Base-by-base conservation (phyloP, 2,329 filamentous ascomycete species). In the Karstenula rhodostoma region DNA sequence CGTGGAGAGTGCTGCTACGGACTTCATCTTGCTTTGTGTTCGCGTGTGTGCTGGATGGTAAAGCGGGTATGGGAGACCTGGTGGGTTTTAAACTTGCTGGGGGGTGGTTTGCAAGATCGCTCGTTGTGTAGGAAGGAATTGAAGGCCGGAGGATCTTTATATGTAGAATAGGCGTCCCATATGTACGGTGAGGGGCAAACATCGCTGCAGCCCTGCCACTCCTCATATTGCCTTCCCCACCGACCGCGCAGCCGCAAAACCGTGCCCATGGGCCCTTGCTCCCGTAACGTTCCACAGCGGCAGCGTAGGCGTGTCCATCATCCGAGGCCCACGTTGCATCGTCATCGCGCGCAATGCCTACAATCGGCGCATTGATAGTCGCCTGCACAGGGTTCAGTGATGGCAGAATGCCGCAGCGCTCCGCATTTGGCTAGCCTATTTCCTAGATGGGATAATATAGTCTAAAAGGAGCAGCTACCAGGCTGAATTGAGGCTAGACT, bases 21-120 rank as follows among this genome's bases (percentile, higher is more conserved):
- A 72, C 72, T 78, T 77, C 77, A 79, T 79, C 22, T 56, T 74
- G 63, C 5, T 40, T n/a, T 15, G 15, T 44, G 3, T 19, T 54
- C n/a, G 12, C 5, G 13, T 27, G 44, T 48, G 17, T 27, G 15
- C 6, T 22, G 42, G 9, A 47, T 9, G 6, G 10, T 29, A 13
- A 27, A 47, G 25, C 44, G 23, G n/a, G 44, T 23, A 23, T 29
- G 47, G 29, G 35, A 22, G 17, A 35, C 5, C 12, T 33, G 5
- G 19, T 32, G n/a, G 15, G 1, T 22, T 12, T 12, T 13, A 17
- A 29, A 35, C 1, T 23, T 5, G n/a, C 35, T 5, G 29, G 17
- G 25, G n/a, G 17, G 17, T 6, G 4, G 44, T 50, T 40, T 40
- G 23, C 10, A 22, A 29, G n/a, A 50, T 19, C 6, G 42, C 7